Conservation (phyloP, 805 yeast genomes). For the Wickerhamiella slavikovae region DNA sequence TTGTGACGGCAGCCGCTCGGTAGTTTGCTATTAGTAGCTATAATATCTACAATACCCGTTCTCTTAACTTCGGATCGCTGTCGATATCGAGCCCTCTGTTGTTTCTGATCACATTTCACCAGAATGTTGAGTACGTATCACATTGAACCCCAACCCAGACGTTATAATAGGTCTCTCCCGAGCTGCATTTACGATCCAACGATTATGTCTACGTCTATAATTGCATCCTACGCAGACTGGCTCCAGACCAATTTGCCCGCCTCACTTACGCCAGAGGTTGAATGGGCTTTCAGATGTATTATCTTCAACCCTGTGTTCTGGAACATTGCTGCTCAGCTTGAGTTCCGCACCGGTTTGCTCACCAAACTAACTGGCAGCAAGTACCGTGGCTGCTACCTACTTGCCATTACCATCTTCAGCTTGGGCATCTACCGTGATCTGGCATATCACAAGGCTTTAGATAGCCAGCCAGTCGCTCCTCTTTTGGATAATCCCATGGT, state of each 20-base stretch:
- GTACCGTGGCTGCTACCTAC: conserved; percentile 58
- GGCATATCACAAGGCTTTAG: conserved; percentile 45
- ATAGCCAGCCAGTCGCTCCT: conserved; percentile 45
- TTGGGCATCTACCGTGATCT: conserved; percentile 70
- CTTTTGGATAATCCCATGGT: conserved; percentile 24
- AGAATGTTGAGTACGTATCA: too few relatives aligned
- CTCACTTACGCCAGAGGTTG: conserved; percentile 5
- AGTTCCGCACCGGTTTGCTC: conserved; percentile 54
- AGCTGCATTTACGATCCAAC: too few relatives aligned
- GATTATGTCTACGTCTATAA: too few relatives aligned
- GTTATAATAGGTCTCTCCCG: too few relatives aligned
- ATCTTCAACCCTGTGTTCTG: conserved; percentile 89
- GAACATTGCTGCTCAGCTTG: conserved; percentile 80
- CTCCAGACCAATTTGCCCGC: conserved; percentile 35
- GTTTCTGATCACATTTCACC: too few relatives aligned
- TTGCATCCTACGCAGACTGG: too few relatives aligned
- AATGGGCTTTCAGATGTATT: conserved; percentile 20
- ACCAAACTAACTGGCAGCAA: conserved; percentile 52
- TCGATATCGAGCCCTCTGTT: too few relatives aligned
- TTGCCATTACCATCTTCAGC: conserved; percentile 68
- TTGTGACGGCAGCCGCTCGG: too few relatives aligned
- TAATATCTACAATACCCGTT: too few relatives aligned
- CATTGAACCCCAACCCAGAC: too few relatives aligned
- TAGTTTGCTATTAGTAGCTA: too few relatives aligned
- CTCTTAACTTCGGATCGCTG: too few relatives aligned